Evolutionary conservation across 192 early-diverging fungal genomes (phyloP), one percentile per base, ranked within the genome.

Genomic region (Diversispora epigaea): DNA sequence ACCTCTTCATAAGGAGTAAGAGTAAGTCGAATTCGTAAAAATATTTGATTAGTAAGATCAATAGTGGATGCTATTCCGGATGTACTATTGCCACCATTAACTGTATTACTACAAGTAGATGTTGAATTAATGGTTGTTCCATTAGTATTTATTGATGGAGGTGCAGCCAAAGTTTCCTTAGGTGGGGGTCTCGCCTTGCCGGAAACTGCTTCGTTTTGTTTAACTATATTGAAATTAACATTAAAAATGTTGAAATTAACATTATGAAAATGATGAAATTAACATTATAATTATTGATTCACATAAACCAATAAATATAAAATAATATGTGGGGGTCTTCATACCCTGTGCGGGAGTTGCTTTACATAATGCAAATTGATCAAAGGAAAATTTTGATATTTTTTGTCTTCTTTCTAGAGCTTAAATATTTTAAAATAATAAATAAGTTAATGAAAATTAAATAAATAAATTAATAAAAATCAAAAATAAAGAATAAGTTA

Each of bases 311-410:
- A 44, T 62, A 65, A 58, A 60, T 7, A 62, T 46, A 47, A 76
- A n/a, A n/a, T n/a, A n/a, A n/a, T n/a, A n/a, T n/a, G n/a, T n/a
- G n/a, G n/a, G n/a, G 43, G n/a, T 50, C 6, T 39, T 22, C 3
- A 43, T 32, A 83, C 90, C 81, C 86, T 96, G 91, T 7, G 87
- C 87, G 10, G 91, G 86, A 4, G 89, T 88, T 0, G 94, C 93
- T 76, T 87, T 79, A 73, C 91, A 94, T 39, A 99, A 77, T 40
- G 94, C 96, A 89, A 97, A 95, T 75, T 93, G 91, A 79, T 97
- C 92, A 82, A 94, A 95, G 0, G 88, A 88, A 78, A 95, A 94
- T 67, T 90, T 89, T 22, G 92, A 86, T 71, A 98, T 95, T 68
- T 89, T 93, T 15, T 93, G 79, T 11, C 89, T 89, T 73, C 95